These are phyloP conservation scores for Aureobasidium sp. DNA, from an alignment of 2,329 filamentous ascomycete genomes.

Conservation along the genomic window DNA sequence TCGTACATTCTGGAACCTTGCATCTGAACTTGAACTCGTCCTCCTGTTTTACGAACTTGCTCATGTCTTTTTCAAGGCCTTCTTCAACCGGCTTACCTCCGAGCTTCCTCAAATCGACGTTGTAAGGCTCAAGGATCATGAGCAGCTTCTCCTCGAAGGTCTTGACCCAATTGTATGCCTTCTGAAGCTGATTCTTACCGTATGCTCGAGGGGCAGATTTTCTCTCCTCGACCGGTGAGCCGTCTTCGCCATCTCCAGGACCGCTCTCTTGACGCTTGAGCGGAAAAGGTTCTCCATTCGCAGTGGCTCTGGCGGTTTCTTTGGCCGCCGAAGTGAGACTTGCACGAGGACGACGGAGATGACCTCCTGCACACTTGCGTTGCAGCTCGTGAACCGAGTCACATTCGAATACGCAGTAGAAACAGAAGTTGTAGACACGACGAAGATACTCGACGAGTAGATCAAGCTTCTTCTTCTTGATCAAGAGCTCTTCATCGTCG, in stretches of 20 bases:
- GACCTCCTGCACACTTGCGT: constrained; percentile 93
- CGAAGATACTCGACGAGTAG: constrained; percentile 93
- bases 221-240: constrained; percentile 62
- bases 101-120: constrained; percentile 79
- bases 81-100: constrained; percentile 84
- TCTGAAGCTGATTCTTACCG: constrained; percentile 68
- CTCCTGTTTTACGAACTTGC: constrained; percentile 90
- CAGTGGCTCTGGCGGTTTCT: constrained; percentile 77
- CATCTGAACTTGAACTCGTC: constrained; percentile 96
- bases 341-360: constrained; percentile 81
- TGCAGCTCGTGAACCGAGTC: constrained; percentile 95
- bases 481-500: constrained; percentile 81
- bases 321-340: constrained; percentile 79
- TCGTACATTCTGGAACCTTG: constrained; percentile 91
- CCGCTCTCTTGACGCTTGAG: constrained; percentile 49
- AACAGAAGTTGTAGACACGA: constrained; percentile 96
- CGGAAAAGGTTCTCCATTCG: constrained; percentile 74
- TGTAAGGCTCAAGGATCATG: constrained; percentile 85
- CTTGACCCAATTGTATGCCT: constrained; percentile 97
- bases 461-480: constrained; percentile 96
- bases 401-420: constrained; percentile 98
- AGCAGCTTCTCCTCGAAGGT: constrained; percentile 96
- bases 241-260: constrained; percentile 46
- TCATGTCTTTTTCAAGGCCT: constrained; percentile 75
- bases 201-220: constrained; percentile 53